Conservation (phyloP, 495 filamentous ascomycete genomes). For the Bryoglossum gracile region DNA sequence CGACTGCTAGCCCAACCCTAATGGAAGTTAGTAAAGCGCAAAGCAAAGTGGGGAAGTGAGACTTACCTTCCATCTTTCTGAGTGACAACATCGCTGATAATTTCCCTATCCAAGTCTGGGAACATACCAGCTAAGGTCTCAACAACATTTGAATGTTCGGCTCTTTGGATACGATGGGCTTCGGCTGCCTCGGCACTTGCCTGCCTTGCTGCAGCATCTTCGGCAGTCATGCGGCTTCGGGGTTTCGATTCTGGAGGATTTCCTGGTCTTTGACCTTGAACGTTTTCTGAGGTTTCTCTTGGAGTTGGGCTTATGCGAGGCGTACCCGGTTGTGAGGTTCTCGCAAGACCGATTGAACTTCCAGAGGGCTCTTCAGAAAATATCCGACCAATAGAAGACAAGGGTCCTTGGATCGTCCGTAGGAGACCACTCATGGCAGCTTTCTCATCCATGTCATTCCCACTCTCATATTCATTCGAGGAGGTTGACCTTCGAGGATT, state of each 20-base stretch:
- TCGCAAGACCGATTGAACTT: slow-evolving; percentile 36
- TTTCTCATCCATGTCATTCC: slow-evolving; percentile 56
- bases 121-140: slow-evolving; percentile 93
- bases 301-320: slow-evolving; percentile 52
- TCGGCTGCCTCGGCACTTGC: slow-evolving; percentile 90
- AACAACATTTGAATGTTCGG: slow-evolving; percentile 84
- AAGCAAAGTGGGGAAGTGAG: not conserved
- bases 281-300: slow-evolving; percentile 37
- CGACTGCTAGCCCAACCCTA: slow-evolving; percentile 83
- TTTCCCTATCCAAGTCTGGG: slow-evolving; percentile 78
- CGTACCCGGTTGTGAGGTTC: slow-evolving; percentile 50
- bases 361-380: slow-evolving; percentile 71
- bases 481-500: slow-evolving; percentile 36
- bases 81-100: slow-evolving; percentile 90
- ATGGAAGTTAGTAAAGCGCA: slow-evolving; percentile 6
- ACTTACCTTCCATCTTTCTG: slow-evolving; percentile 85
- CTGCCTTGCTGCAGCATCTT: slow-evolving; percentile 89
- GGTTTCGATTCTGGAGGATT: slow-evolving; percentile 27
- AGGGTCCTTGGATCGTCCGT: slow-evolving; percentile 82
- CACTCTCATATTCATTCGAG: slow-evolving; percentile 36
- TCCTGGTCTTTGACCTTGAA: slow-evolving; percentile 28
- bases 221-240: slow-evolving; percentile 50
- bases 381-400: slow-evolving; percentile 94
- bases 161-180: slow-evolving; percentile 72
- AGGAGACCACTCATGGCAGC: slow-evolving; percentile 81